A percentile compares a stretch with the other conserved stretches of the same genome.
phyloP scores from a whole-genome alignment of 805 yeast species.

The Saccharomycopsis oosterbeekiorum region DNA sequence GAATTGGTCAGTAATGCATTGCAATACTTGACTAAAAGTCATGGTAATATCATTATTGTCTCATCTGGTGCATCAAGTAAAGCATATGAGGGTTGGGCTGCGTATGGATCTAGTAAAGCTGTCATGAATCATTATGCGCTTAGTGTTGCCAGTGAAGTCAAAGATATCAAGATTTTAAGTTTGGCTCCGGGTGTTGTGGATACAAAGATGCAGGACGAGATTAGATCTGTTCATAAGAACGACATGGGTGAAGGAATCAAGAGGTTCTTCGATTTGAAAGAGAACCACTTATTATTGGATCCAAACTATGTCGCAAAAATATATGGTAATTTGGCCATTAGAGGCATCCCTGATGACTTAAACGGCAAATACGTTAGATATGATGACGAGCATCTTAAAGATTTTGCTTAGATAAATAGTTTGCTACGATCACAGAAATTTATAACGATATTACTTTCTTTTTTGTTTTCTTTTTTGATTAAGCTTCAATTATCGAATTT shows the following conservation, averaged over 20 bases:
- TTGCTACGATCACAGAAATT: no score
- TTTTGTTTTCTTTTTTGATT: background rate
- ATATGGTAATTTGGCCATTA: slow-evolving; percentile 54
- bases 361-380: slow-evolving; percentile 66
- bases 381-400: slow-evolving; percentile 28
- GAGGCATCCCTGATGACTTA: slow-evolving; percentile 45
- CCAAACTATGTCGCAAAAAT: slow-evolving; percentile 68
- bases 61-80: slow-evolving; percentile 80
- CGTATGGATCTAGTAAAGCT: slow-evolving; percentile 88
- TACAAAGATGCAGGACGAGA: slow-evolving; percentile 77
- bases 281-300: slow-evolving; percentile 45
- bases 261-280: slow-evolving; percentile 56
- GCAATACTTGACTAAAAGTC: slow-evolving; percentile 43
- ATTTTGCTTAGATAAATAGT: slow-evolving; percentile 1
- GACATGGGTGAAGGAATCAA: slow-evolving; percentile 55
- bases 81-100: slow-evolving; percentile 71
- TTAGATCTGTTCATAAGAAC: slow-evolving; percentile 46
- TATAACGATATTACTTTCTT: no score
- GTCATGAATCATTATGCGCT: slow-evolving; percentile 71
- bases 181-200: slow-evolving; percentile 95
- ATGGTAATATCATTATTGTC: slow-evolving; percentile 67
- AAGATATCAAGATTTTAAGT: slow-evolving; percentile 48
- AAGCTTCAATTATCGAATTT: background rate
- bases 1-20: slow-evolving; percentile 43
- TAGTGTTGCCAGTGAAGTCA: slow-evolving; percentile 62